Conservation (phyloP, 371 early-diverging fungal genomes). For the Mitosporidium daphniae region DNA sequence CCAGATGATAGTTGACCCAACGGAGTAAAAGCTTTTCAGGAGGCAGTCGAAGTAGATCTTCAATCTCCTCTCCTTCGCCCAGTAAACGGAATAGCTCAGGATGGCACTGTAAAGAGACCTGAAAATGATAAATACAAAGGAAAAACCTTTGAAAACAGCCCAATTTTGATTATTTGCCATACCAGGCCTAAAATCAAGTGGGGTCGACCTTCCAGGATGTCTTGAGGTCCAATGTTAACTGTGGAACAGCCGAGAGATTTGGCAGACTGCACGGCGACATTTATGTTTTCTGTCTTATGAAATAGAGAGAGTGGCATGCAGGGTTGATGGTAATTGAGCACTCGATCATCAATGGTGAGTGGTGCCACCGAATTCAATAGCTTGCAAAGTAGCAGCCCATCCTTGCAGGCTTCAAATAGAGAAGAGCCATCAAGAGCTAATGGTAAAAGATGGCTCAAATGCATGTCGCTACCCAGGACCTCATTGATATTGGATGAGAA, state of each 20-base stretch:
- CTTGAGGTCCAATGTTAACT: conserved; percentile 1
- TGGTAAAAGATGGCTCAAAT: too few species aligned
- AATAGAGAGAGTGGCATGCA: too few species aligned
- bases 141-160: background rate
- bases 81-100: too few species aligned
- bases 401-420: conserved; percentile 11
- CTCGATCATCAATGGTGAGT: conserved; percentile 86
- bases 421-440: too few species aligned
- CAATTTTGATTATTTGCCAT: conserved; percentile 1
- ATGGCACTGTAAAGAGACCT: too few species aligned
- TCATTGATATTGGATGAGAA: conserved; percentile 67
- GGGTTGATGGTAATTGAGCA: conserved; percentile 40
- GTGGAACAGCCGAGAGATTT: background rate
- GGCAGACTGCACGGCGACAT: background rate
- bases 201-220: background rate
- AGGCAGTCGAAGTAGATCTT: too few species aligned
- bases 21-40: too few species aligned
- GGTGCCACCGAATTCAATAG: conserved; percentile 73
- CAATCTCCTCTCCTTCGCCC: too few species aligned
- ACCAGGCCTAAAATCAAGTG: background rate
- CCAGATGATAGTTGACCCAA: too few species aligned
- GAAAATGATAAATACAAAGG: too few species aligned
- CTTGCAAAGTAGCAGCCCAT: conserved; percentile 68
- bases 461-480: conserved; percentile 28
- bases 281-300: background rate